phyloP scores from a whole-genome alignment of 73 alveolate genomes.

The Paramecium primaurelia region DNA sequence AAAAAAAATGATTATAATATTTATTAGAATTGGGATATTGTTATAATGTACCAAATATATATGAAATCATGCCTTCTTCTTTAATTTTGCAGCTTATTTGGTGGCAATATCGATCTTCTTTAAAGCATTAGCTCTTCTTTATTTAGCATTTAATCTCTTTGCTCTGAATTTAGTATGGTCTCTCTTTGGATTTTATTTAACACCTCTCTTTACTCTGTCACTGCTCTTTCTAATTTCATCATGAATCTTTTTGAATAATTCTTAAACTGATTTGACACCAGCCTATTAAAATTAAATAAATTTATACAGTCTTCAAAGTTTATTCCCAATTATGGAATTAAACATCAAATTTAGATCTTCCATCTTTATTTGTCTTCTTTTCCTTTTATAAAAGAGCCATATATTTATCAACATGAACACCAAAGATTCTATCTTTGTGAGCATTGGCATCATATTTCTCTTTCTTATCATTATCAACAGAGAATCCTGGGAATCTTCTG shows the following conservation, averaged over 20 bases:
- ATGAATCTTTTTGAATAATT: slow-evolving; percentile 93
- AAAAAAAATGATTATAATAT: not conserved
- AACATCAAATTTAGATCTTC: slow-evolving; percentile 76
- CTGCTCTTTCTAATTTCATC: slow-evolving; percentile 97
- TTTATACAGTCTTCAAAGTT: slow-evolving; percentile 70
- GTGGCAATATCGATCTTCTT: slow-evolving; percentile 84
- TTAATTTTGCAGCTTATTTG: slow-evolving; percentile 40
- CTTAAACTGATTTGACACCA: slow-evolving; percentile 85
- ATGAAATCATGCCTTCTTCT: slow-evolving; percentile 31
- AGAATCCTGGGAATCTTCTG: slow-evolving; percentile 99
- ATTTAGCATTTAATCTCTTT: slow-evolving; percentile 81
- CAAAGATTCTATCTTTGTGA: slow-evolving; percentile 98
- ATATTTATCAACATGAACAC: slow-evolving; percentile 95
- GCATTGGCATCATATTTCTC: slow-evolving; percentile 90
- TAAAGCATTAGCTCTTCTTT: slow-evolving; percentile 90
- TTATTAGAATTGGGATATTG: not conserved
- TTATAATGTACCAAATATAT: not conserved
- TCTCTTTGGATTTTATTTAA: slow-evolving; percentile 78
- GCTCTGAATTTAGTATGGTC: slow-evolving; percentile 77
- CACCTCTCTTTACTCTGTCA: slow-evolving; percentile 66
- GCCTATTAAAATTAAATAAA: not conserved
- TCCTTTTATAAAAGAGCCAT: slow-evolving; percentile 90
- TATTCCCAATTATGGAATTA: slow-evolving; percentile 93
- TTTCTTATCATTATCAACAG: slow-evolving; percentile 80
- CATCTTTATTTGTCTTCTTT: slow-evolving; percentile 1